These are phyloP conservation scores for Rossbeevera mucosa DNA, from an alignment of 768 basidiomycete genomes.

Conservation along the genomic window DNA sequence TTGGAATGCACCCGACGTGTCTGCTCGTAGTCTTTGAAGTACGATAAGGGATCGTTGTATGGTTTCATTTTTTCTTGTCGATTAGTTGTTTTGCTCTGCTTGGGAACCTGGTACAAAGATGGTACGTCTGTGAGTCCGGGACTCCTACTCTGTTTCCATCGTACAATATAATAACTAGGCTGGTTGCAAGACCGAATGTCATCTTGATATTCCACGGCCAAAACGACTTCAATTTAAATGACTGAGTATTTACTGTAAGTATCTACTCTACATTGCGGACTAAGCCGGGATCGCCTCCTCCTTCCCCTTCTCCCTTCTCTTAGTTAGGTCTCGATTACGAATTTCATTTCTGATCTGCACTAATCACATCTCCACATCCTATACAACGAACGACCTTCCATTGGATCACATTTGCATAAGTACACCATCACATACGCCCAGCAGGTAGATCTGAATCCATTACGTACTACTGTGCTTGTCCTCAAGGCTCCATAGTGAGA, in stretches of 20 bases:
- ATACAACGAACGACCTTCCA: background rate
- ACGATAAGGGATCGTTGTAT: background rate
- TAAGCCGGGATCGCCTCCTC: too few relatives aligned
- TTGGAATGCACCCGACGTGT: background rate
- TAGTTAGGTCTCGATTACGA: too few relatives aligned
- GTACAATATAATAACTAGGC: too few relatives aligned
- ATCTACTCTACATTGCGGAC: too few relatives aligned
- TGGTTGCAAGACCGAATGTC: too few relatives aligned
- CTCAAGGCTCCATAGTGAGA: background rate
- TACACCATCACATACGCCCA: background rate
- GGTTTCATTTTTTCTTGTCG: background rate
- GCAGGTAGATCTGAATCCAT: background rate
- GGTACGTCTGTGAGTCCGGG: background rate
- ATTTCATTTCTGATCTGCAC: background rate
- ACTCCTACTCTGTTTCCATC: background rate
- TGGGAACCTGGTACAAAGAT: background rate
- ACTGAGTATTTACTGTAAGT: too few relatives aligned
- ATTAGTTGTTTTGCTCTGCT: background rate
- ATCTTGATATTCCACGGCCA: too few relatives aligned
- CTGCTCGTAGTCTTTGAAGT: slow-evolving; percentile 13
- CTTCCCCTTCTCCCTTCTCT: too few relatives aligned
- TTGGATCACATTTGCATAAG: background rate
- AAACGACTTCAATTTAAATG: too few relatives aligned
- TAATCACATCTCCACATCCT: background rate
- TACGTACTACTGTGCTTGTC: too few relatives aligned